Base-by-base conservation (phyloP, 148 eudicot species). In the Rhododendron kiyosumense region DNA sequence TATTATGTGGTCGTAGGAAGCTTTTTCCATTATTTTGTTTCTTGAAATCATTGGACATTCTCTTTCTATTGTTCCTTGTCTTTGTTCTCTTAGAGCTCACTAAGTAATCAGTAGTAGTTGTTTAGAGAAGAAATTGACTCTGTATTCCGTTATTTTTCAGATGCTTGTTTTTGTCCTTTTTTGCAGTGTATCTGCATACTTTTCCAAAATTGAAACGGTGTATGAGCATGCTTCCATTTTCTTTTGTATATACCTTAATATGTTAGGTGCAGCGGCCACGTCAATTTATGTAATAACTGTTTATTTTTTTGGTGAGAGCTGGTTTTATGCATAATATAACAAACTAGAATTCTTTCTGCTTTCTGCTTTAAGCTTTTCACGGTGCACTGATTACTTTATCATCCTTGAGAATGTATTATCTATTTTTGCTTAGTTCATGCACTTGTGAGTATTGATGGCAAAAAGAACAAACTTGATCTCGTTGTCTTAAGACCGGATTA, bases 401-500 rank as follows among this genome's bases (percentile, higher is more conserved):
- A 18, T 57, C 71, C 26, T 24, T 54, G 63, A 80, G 34, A 18
- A 24, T 52, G 26, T 80, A 48, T 52, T 4, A 7, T 41, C 45
- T 41, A 7, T 41, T 41, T 41, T 6, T 41, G 28, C 73, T 6
- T 5, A 57, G 38, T 81, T 81, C 17, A 34, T 61, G 30, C 75
- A 11, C 75, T 28, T 84, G 0, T 46, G 11, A 71, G 63, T 71
- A 48, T 49, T 48, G 26, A 69, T 45, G 77, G 28, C 78, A 84
- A 30, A 46, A 30, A 30, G 7, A 32, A 46, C 51, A 38, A 41
- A 26, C n/a, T 82, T 26, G 24, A 65, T 52, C 17, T 36, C 22
- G 8, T 73, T 77, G 54, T 38, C 52, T 85, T 57, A 26, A 84
- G 26, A 65, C 54, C 83, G 34, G 85, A 65, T 75, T 61, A 54